Conservation (phyloP, 1,284 basidiomycete species). For the Marasmius sp. region DNA sequence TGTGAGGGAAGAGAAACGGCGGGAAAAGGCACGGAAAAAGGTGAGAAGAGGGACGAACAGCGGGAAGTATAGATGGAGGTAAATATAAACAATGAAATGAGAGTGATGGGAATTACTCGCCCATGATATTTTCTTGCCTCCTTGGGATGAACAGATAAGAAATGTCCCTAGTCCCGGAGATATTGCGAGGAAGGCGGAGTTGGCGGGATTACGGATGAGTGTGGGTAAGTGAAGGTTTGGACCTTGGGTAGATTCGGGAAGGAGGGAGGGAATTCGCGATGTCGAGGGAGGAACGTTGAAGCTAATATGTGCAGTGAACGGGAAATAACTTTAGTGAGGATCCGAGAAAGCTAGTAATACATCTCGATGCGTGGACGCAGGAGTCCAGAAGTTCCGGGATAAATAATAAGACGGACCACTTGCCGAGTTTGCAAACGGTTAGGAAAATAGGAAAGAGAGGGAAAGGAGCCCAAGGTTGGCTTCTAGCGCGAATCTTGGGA, state of each 20-base stretch:
- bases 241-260: not conserved
- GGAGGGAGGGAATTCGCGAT: not conserved
- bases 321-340: not conserved
- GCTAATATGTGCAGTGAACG: not conserved
- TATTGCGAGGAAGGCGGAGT: not conserved
- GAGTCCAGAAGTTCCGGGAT: not conserved
- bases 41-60: not conserved
- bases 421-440: not conserved
- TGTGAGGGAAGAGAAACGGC: not conserved
- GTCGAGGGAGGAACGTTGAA: not conserved
- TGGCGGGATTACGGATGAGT: no score
- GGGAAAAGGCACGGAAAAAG: not conserved
- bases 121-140: no score
- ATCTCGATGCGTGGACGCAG: not conserved
- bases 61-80: not conserved
- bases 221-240: not conserved
- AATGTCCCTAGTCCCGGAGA: not conserved
- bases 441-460: not conserved
- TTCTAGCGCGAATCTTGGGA: not conserved
- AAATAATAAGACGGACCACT: not conserved
- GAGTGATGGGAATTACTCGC: not conserved
- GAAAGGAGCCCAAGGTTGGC: not conserved
- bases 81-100: not conserved
- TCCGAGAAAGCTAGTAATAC: constrained; percentile 10
- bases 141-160: not conserved